These are phyloP conservation scores for Rhizoclosmatium globosum DNA, from an alignment of 192 early-diverging fungal genomes.

Conservation along the genomic window DNA sequence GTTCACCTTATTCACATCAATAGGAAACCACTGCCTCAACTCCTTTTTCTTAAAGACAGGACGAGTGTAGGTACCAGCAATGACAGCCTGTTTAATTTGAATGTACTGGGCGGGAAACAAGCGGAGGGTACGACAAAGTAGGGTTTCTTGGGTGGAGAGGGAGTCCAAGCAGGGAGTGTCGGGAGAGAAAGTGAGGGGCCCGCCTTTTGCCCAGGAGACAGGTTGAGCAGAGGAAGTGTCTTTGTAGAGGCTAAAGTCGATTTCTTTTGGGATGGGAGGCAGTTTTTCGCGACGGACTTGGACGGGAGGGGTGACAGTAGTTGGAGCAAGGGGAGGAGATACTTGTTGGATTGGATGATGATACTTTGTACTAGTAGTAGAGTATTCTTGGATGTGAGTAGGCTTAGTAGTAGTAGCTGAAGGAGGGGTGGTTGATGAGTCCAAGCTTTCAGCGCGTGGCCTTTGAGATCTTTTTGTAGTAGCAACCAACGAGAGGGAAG, in stretches of 20 bases:
- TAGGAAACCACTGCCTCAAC: slow-evolving; percentile 83
- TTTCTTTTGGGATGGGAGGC: background rate
- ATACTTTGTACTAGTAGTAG: background rate
- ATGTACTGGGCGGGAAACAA: slow-evolving; percentile 64
- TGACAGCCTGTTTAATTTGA: background rate
- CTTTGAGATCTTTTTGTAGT: background rate
- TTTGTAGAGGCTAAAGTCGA: background rate
- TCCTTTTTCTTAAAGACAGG: slow-evolving; percentile 65
- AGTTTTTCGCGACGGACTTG: background rate
- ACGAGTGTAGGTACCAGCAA: slow-evolving; percentile 19
- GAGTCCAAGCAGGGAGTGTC: background rate
- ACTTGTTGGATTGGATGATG: background rate
- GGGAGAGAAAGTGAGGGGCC: background rate
- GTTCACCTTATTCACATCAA: slow-evolving; percentile 86
- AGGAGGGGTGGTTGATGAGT: background rate
- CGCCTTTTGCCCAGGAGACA: slow-evolving; percentile 6
- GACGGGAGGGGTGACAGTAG: no score
- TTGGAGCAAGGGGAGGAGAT: background rate
- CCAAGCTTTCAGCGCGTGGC: background rate
- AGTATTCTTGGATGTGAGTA: background rate
- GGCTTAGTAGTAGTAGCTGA: no score
- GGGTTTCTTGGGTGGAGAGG: slow-evolving; percentile 69
- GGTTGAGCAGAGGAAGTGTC: slow-evolving; percentile 2
- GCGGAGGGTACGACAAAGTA: slow-evolving; percentile 79
- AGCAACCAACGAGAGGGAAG: background rate